phyloP scores from a whole-genome alignment of 805 yeast species.

The Teunomyces lycoperdinae region DNA sequence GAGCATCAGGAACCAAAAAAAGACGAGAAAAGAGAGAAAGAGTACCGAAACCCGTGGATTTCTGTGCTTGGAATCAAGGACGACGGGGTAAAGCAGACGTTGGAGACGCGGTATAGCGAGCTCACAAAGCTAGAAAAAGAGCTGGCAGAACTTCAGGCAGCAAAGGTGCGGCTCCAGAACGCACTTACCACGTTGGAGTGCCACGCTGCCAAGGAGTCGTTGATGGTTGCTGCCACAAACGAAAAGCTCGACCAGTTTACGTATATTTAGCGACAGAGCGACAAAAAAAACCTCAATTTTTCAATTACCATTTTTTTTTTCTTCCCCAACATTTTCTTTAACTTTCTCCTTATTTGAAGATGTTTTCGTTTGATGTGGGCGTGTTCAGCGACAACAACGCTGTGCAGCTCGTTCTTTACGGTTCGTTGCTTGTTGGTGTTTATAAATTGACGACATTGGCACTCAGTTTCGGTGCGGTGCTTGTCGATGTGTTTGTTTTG shows the following conservation, averaged over 20 bases:
- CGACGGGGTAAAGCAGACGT: constrained; percentile 19
- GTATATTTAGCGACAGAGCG: constrained; percentile 22
- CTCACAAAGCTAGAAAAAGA: constrained; percentile 21
- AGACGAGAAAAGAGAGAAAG: constrained; percentile 1
- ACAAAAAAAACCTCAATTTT: not conserved
- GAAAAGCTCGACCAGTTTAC: constrained; percentile 53
- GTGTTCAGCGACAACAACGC: constrained; percentile 12
- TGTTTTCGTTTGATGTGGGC: constrained; percentile 2
- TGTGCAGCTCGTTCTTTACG: constrained; percentile 17
- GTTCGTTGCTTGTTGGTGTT: constrained; percentile 58
- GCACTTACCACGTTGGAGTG: constrained; percentile 16
- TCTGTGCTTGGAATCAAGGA: constrained; percentile 26
- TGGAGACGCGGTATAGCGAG: constrained; percentile 26
- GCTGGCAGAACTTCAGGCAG: constrained; percentile 24
- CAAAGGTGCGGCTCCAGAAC: constrained; percentile 19
- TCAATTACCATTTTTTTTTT: not conserved
- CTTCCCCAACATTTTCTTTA: not conserved
- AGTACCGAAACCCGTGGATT: constrained; percentile 33
- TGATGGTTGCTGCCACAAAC: constrained; percentile 35
- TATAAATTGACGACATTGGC: constrained; percentile 51
- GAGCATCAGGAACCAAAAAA: not conserved
- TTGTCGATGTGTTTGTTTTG: constrained; percentile 61
- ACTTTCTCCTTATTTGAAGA: not conserved
- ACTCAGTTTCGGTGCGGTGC: constrained; percentile 49
- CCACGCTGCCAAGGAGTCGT: constrained; percentile 29